Evolutionary conservation across 2,329 filamentous ascomycete genomes (phyloP).

Genomic region (Ascochyta lentis): DNA sequence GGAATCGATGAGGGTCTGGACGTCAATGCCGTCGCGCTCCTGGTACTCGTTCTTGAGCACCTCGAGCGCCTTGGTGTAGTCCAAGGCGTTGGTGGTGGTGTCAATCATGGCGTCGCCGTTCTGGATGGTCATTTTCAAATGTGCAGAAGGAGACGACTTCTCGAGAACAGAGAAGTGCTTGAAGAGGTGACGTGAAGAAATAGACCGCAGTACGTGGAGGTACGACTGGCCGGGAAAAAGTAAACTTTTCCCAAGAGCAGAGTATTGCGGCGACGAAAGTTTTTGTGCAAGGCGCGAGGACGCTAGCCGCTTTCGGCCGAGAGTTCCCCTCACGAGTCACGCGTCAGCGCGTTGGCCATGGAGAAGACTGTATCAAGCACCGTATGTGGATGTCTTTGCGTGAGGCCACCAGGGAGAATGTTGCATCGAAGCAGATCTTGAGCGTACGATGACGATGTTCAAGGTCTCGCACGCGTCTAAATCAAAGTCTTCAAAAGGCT

Average conservation of each 20-base stretch:
- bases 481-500: too few relatives aligned
- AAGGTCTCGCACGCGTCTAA: too few relatives aligned
- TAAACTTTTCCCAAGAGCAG: conserved; percentile 57
- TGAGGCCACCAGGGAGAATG: too few relatives aligned
- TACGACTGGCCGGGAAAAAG: conserved; percentile 64
- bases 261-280: conserved; percentile 34
- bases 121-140: conserved; percentile 71
- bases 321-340: conserved; percentile 1
- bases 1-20: conserved; percentile 87
- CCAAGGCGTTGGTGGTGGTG: conserved; percentile 65
- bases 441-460: too few relatives aligned
- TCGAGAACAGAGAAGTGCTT: conserved; percentile 37
- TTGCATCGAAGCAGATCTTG: too few relatives aligned
- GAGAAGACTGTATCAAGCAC: too few relatives aligned
- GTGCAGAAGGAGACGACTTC: conserved; percentile 28
- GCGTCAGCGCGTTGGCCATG: too few relatives aligned
- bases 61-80: conserved; percentile 78
- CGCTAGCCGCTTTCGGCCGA: conserved; percentile 12
- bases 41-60: conserved; percentile 79
- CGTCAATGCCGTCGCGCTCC: conserved; percentile 82
- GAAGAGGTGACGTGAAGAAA: conserved; percentile 34
- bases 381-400: too few relatives aligned
- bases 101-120: conserved; percentile 67
- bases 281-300: conserved; percentile 27
- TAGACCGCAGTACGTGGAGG: conserved; percentile 42